Evolutionary conservation across 306 rosid species (phyloP).

Genomic region (Fagus sylvatica): DNA sequence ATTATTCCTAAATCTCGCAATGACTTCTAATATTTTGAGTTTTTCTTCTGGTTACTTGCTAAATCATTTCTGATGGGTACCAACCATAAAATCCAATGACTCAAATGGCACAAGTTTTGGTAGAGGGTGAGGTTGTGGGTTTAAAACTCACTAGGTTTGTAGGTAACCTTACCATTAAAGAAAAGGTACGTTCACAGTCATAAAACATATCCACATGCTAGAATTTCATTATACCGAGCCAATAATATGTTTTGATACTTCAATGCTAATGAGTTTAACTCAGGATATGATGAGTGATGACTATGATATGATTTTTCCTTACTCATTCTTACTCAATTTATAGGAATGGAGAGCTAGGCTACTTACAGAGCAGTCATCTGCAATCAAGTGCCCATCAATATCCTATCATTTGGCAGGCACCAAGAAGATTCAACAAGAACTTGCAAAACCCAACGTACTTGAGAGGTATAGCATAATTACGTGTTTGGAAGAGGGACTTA

Average conservation of each 20-base stretch:
- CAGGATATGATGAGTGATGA: background rate
- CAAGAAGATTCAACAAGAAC: conserved; percentile 96
- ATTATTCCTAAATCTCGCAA: background rate
- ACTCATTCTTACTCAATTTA: conserved; percentile 18
- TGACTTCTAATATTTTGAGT: background rate
- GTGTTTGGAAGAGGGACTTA: conserved; percentile 3
- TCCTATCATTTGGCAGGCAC: conserved; percentile 92
- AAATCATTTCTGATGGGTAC: background rate
- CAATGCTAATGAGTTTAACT: conserved; percentile 1
- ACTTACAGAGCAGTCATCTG: conserved; percentile 85
- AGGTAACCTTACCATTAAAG: too few relatives aligned
- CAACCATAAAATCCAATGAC: too few relatives aligned
- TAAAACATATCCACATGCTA: background rate
- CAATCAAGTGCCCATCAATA: conserved; percentile 92
- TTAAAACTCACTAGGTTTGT: too few relatives aligned
- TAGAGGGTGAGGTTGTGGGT: too few relatives aligned
- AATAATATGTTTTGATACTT: background rate
- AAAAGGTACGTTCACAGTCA: background rate
- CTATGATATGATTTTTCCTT: conserved; percentile 12
- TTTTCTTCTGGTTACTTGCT: background rate
- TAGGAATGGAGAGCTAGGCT: conserved; percentile 97
- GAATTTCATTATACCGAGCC: background rate
- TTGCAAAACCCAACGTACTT: conserved; percentile 82
- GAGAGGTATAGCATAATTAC: conserved; percentile 65
- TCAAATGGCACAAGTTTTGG: too few relatives aligned